Percentiles rank a stretch among this genome's conserved stretches.
phyloP scores from a whole-genome alignment of 2,329 filamentous ascomycete genomes.

The Xylaria sp. region DNA sequence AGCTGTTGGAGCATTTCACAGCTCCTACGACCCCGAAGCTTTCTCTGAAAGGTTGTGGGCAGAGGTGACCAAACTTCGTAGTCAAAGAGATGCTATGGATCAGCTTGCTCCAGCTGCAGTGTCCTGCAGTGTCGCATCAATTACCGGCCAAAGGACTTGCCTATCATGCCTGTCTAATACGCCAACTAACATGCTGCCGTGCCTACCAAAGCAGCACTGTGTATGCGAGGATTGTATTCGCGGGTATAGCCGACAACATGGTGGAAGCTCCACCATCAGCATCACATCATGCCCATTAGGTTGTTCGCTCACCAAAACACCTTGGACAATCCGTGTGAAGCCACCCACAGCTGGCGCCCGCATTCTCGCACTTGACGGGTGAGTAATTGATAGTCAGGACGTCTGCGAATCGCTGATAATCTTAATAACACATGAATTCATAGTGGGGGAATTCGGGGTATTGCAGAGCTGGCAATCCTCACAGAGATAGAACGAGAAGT shows the following conservation, averaged over 20 bases:
- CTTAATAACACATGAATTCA: neutral
- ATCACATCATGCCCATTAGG: neutral
- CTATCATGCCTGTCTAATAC: neutral
- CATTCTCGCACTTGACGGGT: neutral
- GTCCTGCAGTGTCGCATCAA: neutral
- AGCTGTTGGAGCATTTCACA: neutral
- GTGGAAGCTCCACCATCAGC: neutral
- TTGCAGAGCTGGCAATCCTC: neutral
- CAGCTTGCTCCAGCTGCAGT: neutral
- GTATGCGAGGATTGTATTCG: neutral
- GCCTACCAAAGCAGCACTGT: neutral
- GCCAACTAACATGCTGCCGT: conserved; percentile 1
- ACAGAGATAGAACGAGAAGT: neutral
- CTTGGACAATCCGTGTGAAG: neutral
- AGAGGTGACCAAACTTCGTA: conserved; percentile 1
- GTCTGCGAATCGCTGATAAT: neutral
- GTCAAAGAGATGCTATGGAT: neutral
- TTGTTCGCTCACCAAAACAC: neutral
- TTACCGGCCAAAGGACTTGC: neutral
- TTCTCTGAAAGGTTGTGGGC: neutral
- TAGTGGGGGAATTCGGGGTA: neutral
- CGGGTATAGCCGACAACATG: neutral
- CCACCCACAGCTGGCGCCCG: neutral
- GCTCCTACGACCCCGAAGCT: neutral
- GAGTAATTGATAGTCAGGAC: neutral